phyloP scores from a whole-genome alignment of 345 rosid genomes.

The Populus euphratica region DNA sequence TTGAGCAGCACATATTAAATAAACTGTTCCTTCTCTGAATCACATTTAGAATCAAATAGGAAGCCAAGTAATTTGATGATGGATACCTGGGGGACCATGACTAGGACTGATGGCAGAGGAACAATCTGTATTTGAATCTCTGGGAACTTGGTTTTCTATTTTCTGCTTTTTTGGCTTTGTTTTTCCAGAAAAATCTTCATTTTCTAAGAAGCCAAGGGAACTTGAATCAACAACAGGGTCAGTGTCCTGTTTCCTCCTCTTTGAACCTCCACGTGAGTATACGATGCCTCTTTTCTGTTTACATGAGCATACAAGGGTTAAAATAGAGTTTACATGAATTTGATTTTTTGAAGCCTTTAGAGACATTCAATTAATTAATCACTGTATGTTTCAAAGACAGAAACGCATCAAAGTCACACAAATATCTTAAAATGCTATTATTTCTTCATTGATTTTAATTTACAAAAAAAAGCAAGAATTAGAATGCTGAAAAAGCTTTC shows the following conservation, averaged over 20 bases:
- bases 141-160: slow-evolving; percentile 19
- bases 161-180: slow-evolving; percentile 29
- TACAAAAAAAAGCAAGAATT: neutral
- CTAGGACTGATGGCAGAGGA: slow-evolving; percentile 2
- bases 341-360: too few relatives aligned
- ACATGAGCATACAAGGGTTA: slow-evolving; percentile 8
- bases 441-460: neutral
- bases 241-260: slow-evolving; percentile 33
- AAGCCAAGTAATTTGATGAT: neutral
- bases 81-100: slow-evolving; percentile 35
- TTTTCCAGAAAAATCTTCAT: slow-evolving; percentile 20
- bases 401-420: neutral
- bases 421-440: neutral
- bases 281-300: slow-evolving; percentile 59
- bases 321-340: neutral
- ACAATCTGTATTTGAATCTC: slow-evolving; percentile 3
- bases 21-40: neutral
- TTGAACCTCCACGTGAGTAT: slow-evolving; percentile 20
- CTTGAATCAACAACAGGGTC: slow-evolving; percentile 8
- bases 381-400: neutral
- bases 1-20: neutral
- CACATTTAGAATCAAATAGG: neutral
- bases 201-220: neutral
- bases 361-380: neutral
- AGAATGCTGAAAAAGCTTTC: neutral